These are phyloP conservation scores for Rhododendron vialii DNA, from an alignment of 148 eudicot genomes.

Conservation along the genomic window DNA sequence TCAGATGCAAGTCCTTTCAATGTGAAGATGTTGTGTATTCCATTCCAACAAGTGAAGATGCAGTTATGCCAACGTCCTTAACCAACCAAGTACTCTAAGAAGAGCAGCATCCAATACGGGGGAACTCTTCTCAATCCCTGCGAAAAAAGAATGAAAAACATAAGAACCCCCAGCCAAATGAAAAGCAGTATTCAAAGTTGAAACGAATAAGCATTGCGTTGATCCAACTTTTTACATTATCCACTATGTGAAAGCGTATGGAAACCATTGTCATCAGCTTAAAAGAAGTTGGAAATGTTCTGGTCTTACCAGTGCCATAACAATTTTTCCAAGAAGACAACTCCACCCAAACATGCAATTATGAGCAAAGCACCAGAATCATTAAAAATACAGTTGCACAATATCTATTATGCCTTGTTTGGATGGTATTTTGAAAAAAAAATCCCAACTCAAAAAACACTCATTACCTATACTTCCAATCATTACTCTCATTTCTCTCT, in stretches of 20 bases:
- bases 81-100: conserved; percentile 84
- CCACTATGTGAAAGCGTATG: not conserved
- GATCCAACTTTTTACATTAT: not conserved
- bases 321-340: not conserved
- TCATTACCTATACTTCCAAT: too few species aligned
- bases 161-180: not conserved
- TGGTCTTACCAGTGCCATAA: not conserved
- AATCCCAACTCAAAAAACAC: too few species aligned
- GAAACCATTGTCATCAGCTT: not conserved
- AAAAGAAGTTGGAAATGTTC: not conserved
- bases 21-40: not conserved
- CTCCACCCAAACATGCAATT: not conserved
- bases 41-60: not conserved
- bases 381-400: not conserved
- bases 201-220: not conserved
- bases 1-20: not conserved
- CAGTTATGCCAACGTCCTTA: conserved; percentile 78
- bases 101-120: conserved; percentile 74
- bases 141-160: conserved; percentile 1
- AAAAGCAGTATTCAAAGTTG: conserved; percentile 3
- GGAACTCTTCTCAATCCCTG: conserved; percentile 80
- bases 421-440: too few species aligned
- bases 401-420: not conserved
- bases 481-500: too few species aligned
- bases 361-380: not conserved